Percentiles rank a stretch among this genome's conserved stretches.
Evolutionary conservation across 148 eudicot genomes (phyloP).

Genomic region (Camellia granthamiana): DNA sequence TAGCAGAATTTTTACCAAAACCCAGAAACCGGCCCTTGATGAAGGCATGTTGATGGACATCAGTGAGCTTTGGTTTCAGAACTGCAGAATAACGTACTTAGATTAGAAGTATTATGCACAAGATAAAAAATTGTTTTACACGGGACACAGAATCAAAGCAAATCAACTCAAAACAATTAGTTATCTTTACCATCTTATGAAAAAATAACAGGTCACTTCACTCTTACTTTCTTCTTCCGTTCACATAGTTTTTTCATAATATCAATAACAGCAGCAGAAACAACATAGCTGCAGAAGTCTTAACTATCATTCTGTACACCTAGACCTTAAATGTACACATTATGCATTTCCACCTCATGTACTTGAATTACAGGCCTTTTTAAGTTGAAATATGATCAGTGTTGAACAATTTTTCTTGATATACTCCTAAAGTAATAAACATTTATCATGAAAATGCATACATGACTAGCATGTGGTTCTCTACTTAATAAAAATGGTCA

Average conservation of each 20-base stretch:
- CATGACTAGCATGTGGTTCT: not conserved
- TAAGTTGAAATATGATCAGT: not conserved
- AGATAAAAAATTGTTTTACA: not conserved
- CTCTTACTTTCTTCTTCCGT: not conserved
- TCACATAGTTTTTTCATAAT: not conserved
- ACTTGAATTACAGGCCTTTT: not conserved
- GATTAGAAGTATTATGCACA: not conserved
- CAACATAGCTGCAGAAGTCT: not conserved
- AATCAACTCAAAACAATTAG: not conserved
- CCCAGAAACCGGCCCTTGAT: constrained; percentile 63
- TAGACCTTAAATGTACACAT: not conserved
- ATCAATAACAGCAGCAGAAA: not conserved
- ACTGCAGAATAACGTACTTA: constrained; percentile 25
- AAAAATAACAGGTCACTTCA: not conserved
- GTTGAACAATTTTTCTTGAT: not conserved
- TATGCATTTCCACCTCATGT: not conserved
- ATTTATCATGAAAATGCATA: not conserved
- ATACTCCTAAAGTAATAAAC: not conserved
- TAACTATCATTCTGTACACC: not conserved
- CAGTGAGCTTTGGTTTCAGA: constrained; percentile 55
- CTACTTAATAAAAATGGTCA: not conserved
- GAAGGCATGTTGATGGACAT: constrained; percentile 74
- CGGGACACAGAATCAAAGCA: not conserved
- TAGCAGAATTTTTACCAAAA: constrained; percentile 48
- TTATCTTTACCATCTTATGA: no score